Evolutionary conservation across 2,329 filamentous ascomycete species (phyloP).

Genomic region (Ampelomyces quisqualis): DNA sequence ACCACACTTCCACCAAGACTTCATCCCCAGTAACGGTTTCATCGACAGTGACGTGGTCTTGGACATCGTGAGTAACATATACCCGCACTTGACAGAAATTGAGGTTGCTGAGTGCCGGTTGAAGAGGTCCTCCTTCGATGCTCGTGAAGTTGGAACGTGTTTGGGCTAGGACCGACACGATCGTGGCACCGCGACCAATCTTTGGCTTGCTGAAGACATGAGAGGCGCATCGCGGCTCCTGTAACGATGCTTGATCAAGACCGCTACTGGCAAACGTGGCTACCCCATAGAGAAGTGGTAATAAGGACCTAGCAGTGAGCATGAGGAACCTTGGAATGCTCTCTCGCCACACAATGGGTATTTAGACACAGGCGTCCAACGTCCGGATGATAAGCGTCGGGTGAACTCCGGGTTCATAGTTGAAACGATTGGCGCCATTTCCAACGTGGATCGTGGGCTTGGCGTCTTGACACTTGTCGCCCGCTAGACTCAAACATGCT

Average conservation of each 20-base stretch:
- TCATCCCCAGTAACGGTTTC: conserved; percentile 12
- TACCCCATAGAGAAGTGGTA: neutral
- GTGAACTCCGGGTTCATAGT: no score
- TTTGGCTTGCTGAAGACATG: conserved; percentile 8
- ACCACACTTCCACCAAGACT: conserved; percentile 33
- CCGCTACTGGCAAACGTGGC: neutral
- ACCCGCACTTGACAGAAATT: conserved; percentile 29
- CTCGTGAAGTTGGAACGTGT: conserved; percentile 16
- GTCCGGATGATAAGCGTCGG: no score
- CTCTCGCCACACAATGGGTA: no score
- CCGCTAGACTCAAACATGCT: no score
- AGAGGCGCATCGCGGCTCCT: conserved; percentile 7
- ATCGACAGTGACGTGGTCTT: neutral
- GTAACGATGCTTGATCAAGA: neutral
- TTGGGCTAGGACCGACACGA: conserved; percentile 17
- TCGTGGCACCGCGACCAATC: conserved; percentile 9
- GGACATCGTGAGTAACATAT: conserved; percentile 16
- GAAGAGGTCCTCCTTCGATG: conserved; percentile 5
- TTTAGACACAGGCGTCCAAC: no score
- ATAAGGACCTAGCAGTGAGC: neutral
- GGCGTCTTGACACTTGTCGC: no score
- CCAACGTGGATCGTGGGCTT: no score
- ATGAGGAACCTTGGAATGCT: neutral
- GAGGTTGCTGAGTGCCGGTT: conserved; percentile 14
- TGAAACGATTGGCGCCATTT: no score